phyloP scores from a whole-genome alignment of 352 stramenopile genomes.

The Saprolegnia parasitica region DNA sequence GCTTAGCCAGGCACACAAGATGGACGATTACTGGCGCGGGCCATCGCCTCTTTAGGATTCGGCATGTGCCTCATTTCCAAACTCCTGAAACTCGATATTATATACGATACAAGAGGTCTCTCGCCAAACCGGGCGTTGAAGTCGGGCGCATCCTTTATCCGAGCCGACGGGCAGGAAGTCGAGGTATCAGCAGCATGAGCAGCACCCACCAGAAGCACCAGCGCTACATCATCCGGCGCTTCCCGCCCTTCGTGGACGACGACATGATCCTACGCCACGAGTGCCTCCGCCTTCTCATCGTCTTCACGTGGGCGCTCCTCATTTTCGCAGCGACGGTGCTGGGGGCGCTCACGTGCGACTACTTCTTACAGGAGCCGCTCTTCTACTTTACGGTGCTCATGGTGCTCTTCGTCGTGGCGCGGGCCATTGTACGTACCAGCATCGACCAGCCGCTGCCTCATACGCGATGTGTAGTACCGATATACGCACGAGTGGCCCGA shows the following conservation, averaged over 20 bases:
- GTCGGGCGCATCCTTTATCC: slow-evolving; percentile 11
- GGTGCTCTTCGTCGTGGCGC: slow-evolving; percentile 42
- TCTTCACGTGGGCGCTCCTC: slow-evolving; percentile 45
- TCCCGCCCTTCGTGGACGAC: slow-evolving; percentile 62
- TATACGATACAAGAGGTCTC: background rate
- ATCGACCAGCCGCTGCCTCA: background rate
- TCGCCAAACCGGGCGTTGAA: background rate
- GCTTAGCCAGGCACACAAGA: background rate
- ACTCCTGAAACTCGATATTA: background rate
- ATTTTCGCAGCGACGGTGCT: slow-evolving; percentile 52
- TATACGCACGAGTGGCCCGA: slow-evolving; percentile 69
- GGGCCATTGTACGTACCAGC: slow-evolving; percentile 42
- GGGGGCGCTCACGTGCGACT: slow-evolving; percentile 44
- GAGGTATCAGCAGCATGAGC: slow-evolving; percentile 4
- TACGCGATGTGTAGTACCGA: slow-evolving; percentile 43
- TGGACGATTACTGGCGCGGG: background rate
- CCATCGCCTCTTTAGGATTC: background rate
- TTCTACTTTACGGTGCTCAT: slow-evolving; percentile 57
- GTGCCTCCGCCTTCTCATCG: slow-evolving; percentile 49
- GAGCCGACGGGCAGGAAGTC: too few species aligned
- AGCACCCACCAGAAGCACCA: slow-evolving; percentile 47
- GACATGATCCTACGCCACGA: slow-evolving; percentile 48
- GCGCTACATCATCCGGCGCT: slow-evolving; percentile 66
- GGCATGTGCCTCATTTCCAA: background rate
- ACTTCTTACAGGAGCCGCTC: slow-evolving; percentile 55